Evolutionary conservation across 192 early-diverging fungal species (phyloP), one percentile per base, ranked within the genome.

Genomic region (Mortierella antarctica): DNA sequence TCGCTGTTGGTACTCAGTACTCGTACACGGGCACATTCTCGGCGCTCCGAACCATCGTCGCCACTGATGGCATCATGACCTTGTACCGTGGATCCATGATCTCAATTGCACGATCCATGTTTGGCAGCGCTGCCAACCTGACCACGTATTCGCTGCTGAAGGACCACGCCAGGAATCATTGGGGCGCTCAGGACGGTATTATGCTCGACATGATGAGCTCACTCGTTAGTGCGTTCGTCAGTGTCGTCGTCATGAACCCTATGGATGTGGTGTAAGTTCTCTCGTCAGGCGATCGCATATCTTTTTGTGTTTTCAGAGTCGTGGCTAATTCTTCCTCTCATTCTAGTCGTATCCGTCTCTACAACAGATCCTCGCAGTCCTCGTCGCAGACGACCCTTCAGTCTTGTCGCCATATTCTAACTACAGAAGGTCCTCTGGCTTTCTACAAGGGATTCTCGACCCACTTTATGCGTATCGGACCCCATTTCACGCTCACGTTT

Each of bases 391-490:
- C 73, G 31, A 61, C 89, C 0, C 86, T 92, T 70, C 73, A 85
- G 61, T 76, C 82, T 12, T 63, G 72, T 31, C 64, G 81, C 20
- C 55, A 70, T 15, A 82, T 74, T 59, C 70, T 92, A 45, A 85
- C 64, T 17, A 92, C 88, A n/a, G 92, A 93, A 78, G 92, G 92
- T 14, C 75, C 79, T 21, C 64, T 78, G 12, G 88, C 92, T 4
- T 91, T 93, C 54, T 93, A 93, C 77, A 92, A 91, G 64, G 92
- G 92, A 57, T 88, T 92, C 65, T 79, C 83, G 17, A 89, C 91
- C 6, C 92, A 93, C 51, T 93, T 93, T 64, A 86, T 93, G 77
- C 85, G 92, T 39, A 93, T 93, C 68, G 92, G 92, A 15, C 92
- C 92, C 48, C 92, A 93, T 70, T 93, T 93, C 57, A 92, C 91